Base-by-base conservation (phyloP, 352 stramenopile species). In the Chloridella minuta region DNA sequence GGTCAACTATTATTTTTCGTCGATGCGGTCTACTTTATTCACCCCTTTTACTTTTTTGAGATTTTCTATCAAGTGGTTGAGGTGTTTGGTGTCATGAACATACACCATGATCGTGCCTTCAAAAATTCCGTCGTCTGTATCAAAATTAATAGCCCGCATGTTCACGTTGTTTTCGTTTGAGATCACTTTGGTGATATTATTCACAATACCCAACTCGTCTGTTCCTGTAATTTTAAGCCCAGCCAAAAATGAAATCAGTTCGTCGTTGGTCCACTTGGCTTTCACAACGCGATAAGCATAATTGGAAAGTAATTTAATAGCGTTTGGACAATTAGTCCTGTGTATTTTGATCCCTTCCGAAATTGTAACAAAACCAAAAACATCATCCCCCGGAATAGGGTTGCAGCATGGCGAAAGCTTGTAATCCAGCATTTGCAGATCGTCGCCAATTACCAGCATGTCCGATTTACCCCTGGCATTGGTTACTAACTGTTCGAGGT, bases 331-430 rank as follows among this genome's bases (percentile, higher is more conserved):
- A 66, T 66, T 66, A 66, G n/a, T n/a, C n/a, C 40, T 66, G n/a
- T 66, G 40, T 66, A 66, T 66, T 66, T 66, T 66, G n/a, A 66
- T 66, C 10, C 40, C 40, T 66, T 66, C 40, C n/a, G 40, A 66
- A 66, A 66, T n/a, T 66, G 40, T 66, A 66, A 66, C n/a, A 66
- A 66, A 66, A 66, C 40, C 40, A 66, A 66, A 66, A 66, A 66
- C 40, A n/a, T 66, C 40, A 66, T 66, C 40, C 10, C 40, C 40
- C 40, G 40, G 40, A 66, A 66, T 66, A 18, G 40, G 40, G n/a
- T 66, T 66, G 40, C 40, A 66, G n/a, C 40, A 66, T 66, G 40
- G 40, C 40, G 40, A 10, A 18, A 66, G n/a, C 10, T 66, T 66
- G 40, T 66, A 66, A 66, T 66, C 40, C n/a, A 66, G n/a, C 40